A percentile compares a stretch with the other conserved stretches of the same genome.
Conservation (phyloP, 1,284 basidiomycete species). For the Cutaneotrichosporon cavernicola region DNA sequence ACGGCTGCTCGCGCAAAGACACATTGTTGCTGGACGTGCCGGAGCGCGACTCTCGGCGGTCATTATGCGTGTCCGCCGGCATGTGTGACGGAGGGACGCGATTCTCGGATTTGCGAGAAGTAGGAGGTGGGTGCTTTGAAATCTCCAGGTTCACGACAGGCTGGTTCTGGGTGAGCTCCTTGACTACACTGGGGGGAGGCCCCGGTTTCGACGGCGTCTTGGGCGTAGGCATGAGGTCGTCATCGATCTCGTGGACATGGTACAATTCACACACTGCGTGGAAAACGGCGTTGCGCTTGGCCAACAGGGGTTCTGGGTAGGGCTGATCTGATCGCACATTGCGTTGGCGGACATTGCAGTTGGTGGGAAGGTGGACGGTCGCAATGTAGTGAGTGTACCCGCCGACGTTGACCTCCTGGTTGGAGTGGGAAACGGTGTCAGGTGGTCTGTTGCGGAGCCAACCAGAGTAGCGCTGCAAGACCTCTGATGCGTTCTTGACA, state of each 20-base stretch:
- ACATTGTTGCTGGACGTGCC: neutral
- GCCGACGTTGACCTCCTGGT: neutral
- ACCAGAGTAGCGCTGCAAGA: conserved; percentile 20
- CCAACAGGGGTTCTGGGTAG: conserved; percentile 20
- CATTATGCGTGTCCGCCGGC: neutral
- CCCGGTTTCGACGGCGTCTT: conserved; percentile 15
- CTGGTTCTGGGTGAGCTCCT: neutral
- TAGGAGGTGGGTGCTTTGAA: neutral
- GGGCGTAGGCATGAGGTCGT: conserved; percentile 24
- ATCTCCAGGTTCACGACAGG: neutral
- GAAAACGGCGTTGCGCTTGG: conserved; percentile 29
- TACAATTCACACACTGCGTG: conserved; percentile 25
- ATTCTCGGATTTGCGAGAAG: neutral
- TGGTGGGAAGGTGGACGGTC: conserved; percentile 14
- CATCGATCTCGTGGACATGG: conserved; percentile 28
- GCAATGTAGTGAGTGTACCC: neutral
- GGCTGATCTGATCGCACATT: neutral
- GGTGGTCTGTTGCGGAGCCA: conserved; percentile 20
- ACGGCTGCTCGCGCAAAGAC: neutral
- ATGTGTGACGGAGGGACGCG: neutral
- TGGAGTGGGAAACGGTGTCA: conserved; percentile 10
- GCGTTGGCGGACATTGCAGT: conserved; percentile 16
- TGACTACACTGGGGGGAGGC: conserved; percentile 4
- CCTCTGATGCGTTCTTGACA: conserved; percentile 9
- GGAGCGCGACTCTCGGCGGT: neutral